Conservation (phyloP, 164 flowering plant genomes). For the Stephania japonica region DNA sequence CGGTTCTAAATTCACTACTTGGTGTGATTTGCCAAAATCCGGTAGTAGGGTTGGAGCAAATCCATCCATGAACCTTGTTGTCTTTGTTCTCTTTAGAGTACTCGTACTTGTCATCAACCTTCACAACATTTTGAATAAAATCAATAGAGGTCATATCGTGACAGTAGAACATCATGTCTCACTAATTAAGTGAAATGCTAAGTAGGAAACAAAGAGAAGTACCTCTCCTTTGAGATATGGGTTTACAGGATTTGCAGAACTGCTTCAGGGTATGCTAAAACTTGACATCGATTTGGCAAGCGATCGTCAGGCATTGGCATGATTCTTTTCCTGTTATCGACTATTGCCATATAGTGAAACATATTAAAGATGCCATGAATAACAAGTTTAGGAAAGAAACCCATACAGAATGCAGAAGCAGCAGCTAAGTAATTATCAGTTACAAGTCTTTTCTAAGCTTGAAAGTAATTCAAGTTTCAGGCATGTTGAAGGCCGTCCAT, state of each 20-base stretch:
- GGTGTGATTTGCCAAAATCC: slow-evolving; percentile 96
- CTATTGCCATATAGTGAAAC: slow-evolving; percentile 88
- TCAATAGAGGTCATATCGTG: background rate
- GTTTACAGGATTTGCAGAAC: slow-evolving; percentile 62
- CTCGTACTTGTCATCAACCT: slow-evolving; percentile 98
- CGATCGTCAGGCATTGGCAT: slow-evolving; percentile 95
- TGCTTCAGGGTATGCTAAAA: slow-evolving; percentile 79
- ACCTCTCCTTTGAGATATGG: slow-evolving; percentile 78
- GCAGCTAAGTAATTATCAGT: background rate
- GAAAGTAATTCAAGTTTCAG: slow-evolving; percentile 68
- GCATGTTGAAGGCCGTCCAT: slow-evolving; percentile 70
- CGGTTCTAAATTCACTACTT: slow-evolving; percentile 72
- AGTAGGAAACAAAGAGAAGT: background rate
- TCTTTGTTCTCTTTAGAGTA: slow-evolving; percentile 72
- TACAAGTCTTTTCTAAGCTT: slow-evolving; percentile 90
- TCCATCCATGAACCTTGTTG: slow-evolving; percentile 82
- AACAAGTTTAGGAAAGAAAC: background rate
- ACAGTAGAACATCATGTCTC: too few relatives aligned
- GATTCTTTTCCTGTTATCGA: slow-evolving; percentile 65
- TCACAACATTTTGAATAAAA: background rate
- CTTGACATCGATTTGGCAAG: slow-evolving; percentile 48
- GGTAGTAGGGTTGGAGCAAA: slow-evolving; percentile 39
- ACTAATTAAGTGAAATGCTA: too few relatives aligned
- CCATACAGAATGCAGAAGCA: background rate
- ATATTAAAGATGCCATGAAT: slow-evolving; percentile 21